Percentiles rank a stretch among this genome's conserved stretches.
phyloP scores from a whole-genome alignment of 2,329 filamentous ascomycete genomes.

The Aspergillus tamarii region DNA sequence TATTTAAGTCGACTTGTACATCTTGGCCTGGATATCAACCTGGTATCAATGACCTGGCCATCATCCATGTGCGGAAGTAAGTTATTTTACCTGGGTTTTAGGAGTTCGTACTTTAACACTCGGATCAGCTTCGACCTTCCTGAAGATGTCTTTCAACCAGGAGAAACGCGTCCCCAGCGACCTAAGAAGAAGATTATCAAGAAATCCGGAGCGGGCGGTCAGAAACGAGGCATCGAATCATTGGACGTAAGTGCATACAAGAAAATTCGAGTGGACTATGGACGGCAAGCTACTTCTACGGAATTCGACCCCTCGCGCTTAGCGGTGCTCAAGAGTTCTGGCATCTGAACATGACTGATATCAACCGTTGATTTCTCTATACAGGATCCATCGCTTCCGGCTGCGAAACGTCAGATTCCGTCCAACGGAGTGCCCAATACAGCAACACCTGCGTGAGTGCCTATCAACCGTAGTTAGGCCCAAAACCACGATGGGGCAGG shows the following conservation, averaged over 20 bases:
- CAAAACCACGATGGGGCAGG: conserved; percentile 32
- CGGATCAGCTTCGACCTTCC: conserved; percentile 76
- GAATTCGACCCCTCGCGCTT: conserved; percentile 24
- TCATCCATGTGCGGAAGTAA: conserved; percentile 86
- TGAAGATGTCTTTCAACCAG: conserved; percentile 80
- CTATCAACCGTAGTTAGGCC: conserved; percentile 3
- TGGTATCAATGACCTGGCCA: conserved; percentile 75
- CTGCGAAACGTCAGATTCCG: conserved; percentile 40
- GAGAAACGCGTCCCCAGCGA: conserved; percentile 70
- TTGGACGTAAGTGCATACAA: conserved; percentile 47
- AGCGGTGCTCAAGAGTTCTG: conserved; percentile 23
- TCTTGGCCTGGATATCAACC: conserved; percentile 75
- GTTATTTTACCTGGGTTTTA: conserved; percentile 34
- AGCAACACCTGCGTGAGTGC: conserved; percentile 37
- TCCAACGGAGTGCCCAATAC: conserved; percentile 32
- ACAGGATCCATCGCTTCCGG: conserved; percentile 33
- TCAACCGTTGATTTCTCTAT: conserved; percentile 22
- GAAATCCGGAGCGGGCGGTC: conserved; percentile 37
- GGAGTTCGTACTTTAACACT: conserved; percentile 19
- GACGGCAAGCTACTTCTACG: conserved; percentile 27
- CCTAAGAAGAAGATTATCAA: conserved; percentile 57
- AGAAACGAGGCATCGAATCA: conserved; percentile 45
- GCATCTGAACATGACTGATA: conserved; percentile 37
- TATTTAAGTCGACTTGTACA: conserved; percentile 83
- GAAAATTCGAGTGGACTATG: conserved; percentile 27